Conservation (phyloP, 345 rosid genomes). For the Mercurialis annua region DNA sequence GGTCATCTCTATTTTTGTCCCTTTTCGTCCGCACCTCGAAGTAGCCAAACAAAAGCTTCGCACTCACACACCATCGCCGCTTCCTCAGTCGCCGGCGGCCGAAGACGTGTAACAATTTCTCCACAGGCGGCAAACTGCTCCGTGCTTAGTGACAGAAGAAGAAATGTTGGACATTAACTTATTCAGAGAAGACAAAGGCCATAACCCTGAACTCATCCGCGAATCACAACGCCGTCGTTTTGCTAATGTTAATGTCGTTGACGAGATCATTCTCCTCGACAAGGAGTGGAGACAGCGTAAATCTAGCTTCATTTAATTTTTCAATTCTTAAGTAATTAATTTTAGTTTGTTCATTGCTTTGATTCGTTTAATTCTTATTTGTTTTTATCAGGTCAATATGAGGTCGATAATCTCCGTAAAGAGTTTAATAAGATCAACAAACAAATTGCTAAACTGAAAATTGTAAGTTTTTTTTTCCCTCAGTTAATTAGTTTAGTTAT, state of each 20-base stretch:
- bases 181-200: conserved; percentile 68
- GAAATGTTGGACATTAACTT: conserved; percentile 78
- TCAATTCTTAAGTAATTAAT: no score
- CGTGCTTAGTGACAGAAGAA: no score
- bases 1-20: no score
- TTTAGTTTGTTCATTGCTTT: no score
- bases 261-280: conserved; percentile 69
- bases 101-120: no score
- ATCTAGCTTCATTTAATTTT: background rate
- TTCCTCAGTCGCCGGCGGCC: no score
- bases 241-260: conserved; percentile 58
- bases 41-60: no score
- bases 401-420: conserved; percentile 57
- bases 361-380: background rate
- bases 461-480: conserved; percentile 38
- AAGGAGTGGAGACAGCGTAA: conserved; percentile 77
- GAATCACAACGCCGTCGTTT: conserved; percentile 78
- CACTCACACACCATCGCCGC: no score
- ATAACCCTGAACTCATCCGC: conserved; percentile 66
- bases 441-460: conserved; percentile 62
- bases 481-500: background rate
- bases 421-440: conserved; percentile 73
- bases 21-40: no score
- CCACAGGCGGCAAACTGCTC: no score
- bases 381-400: conserved; percentile 55